Evolutionary conservation across 257 asterid genomes (phyloP), one percentile per base, ranked within the genome.

Genomic region (Solanum chaucha): DNA sequence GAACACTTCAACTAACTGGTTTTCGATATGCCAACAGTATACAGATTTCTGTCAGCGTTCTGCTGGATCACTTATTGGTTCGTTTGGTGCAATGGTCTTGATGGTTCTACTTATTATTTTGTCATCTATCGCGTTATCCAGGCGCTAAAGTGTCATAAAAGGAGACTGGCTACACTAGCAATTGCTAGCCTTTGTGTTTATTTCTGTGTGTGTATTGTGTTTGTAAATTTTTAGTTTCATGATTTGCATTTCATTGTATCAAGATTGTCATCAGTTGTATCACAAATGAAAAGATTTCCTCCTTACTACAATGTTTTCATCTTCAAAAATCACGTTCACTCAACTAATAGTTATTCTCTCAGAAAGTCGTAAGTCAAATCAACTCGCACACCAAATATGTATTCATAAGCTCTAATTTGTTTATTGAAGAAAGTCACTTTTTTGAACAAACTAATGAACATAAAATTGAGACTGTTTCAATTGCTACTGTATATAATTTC

Each of bases 1-100:
- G 44, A 95, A 95, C 80, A 85, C 97, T 68, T 89, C 98, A 17
- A 94, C 98, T 26, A 95, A 95, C 40, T 95, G 98, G 98, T 67
- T 87, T 48, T 92, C 95, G 10, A 87, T 95, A 26, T 94, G 98
- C 87, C 96, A 92, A 82, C 95, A 93, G 73, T 96, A 88, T 81
- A 84, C 91, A 38, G 88, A 87, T 36, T 96, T 96, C 88, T 96
- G 99, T 87, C 92, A 91, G 26, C 91, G 93, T 5, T 84, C 84
- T 40, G 93, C 98, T 1, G 95, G 94, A 83, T 92, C 98, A 30
- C 88, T 96, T 30, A 93, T 96, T 41, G 99, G 99, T 28, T 93
- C 99, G 3, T 93, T 96, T 75, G 90, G 41, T 10, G 96, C 95
- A 0, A 90, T 91, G 80, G 44, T 90, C 0, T 58, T 91, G 26